A percentile compares a stretch with the other conserved stretches of the same genome.
These are phyloP conservation scores for Saksenaea oblongispora DNA, from an alignment of 371 early-diverging fungal genomes.

Conservation along the genomic window DNA sequence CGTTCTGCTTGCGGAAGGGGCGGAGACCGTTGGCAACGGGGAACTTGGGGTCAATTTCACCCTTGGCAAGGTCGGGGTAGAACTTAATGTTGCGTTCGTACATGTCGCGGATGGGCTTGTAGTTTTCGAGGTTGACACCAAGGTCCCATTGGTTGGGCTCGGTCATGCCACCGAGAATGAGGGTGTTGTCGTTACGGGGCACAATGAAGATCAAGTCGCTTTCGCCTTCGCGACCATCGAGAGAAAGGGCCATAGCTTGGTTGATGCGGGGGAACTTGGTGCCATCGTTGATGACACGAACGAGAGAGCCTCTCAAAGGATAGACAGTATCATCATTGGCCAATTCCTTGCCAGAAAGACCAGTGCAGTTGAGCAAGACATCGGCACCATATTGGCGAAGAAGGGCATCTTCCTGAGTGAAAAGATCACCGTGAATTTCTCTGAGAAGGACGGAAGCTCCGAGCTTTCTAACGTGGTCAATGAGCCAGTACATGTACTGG, in stretches of 20 bases:
- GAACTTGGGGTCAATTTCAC: not conserved
- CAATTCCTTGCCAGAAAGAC: not conserved
- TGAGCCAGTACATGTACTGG: not conserved
- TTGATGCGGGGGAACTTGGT: conserved; percentile 1
- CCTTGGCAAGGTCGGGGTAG: not conserved
- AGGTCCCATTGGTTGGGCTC: conserved; percentile 4
- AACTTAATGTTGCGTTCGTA: conserved; percentile 1
- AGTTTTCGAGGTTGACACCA: not conserved
- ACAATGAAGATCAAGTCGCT: conserved; percentile 3
- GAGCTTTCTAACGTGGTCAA: conserved; percentile 1
- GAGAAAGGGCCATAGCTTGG: conserved; percentile 4
- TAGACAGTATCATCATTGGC: not conserved
- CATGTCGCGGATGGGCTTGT: conserved; percentile 4
- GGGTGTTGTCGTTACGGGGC: conserved; percentile 3
- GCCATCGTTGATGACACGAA: not conserved
- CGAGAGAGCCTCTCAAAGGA: not conserved
- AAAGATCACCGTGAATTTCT: conserved; percentile 2
- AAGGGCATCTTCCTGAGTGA: not conserved
- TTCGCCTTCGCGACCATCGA: not conserved
- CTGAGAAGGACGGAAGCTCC: not conserved
- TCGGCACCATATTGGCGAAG: conserved; percentile 4
- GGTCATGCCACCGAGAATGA: conserved; percentile 2
- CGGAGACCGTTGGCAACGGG: not conserved
- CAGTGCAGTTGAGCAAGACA: conserved; percentile 7
- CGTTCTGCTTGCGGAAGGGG: conserved; percentile 4